A percentile compares a stretch with the other conserved stretches of the same genome.
These are phyloP conservation scores for Irpex rosettiformis DNA, from an alignment of 1,284 basidiomycete genomes.

Conservation along the genomic window DNA sequence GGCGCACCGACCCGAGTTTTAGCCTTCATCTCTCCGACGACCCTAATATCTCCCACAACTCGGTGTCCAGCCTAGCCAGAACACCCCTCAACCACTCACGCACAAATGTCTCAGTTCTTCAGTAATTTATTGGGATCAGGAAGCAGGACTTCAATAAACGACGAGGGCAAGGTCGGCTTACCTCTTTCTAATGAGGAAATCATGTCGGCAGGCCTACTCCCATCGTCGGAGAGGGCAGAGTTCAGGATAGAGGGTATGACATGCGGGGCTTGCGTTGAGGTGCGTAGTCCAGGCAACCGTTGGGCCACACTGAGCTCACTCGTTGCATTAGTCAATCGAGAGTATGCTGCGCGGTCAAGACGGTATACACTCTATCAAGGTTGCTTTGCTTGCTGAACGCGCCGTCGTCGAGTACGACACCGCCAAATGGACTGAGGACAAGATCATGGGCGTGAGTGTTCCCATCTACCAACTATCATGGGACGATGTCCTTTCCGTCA, in stretches of 20 bases:
- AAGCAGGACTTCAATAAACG: slow-evolving; percentile 19
- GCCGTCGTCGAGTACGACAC: slow-evolving; percentile 90
- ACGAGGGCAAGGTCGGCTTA: slow-evolving; percentile 30
- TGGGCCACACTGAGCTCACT: neutral
- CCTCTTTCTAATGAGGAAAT: slow-evolving; percentile 33
- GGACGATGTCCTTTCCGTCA: neutral
- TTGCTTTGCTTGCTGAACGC: slow-evolving; percentile 92
- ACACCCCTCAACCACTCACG: neutral
- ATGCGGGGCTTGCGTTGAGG: slow-evolving; percentile 88
- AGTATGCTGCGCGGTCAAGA: slow-evolving; percentile 79
- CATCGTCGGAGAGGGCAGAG: slow-evolving; percentile 51
- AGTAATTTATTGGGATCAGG: slow-evolving; percentile 28
- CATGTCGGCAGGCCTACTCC: slow-evolving; percentile 26
- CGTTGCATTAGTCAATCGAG: slow-evolving; percentile 76
- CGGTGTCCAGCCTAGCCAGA: neutral
- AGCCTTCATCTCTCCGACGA: slow-evolving; percentile 11
- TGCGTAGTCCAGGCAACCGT: slow-evolving; percentile 30
- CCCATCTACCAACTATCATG: slow-evolving; percentile 4
- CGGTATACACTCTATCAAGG: slow-evolving; percentile 87
- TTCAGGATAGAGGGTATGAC: slow-evolving; percentile 90
- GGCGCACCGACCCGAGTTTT: slow-evolving; percentile 15
- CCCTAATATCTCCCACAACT: neutral
- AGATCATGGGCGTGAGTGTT: slow-evolving; percentile 66
- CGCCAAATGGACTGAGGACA: slow-evolving; percentile 74
- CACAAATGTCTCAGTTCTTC: slow-evolving; percentile 27